phyloP scores from a whole-genome alignment of 2,329 filamentous ascomycete species.

The Samsoniella hepiali region DNA sequence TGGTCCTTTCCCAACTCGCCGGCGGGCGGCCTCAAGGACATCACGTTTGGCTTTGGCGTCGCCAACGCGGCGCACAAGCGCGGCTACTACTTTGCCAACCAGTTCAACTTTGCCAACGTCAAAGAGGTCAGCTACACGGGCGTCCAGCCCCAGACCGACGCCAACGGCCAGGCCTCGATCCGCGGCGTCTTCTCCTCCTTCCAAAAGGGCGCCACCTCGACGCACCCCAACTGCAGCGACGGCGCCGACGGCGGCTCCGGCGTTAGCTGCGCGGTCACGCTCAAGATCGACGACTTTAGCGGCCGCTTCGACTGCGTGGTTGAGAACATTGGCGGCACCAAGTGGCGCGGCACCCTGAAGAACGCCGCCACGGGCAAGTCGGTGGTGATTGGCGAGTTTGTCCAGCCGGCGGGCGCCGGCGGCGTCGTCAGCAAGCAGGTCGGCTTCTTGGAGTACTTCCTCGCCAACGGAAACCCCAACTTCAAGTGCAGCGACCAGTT shows the following conservation, averaged over 20 bases:
- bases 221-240: slow-evolving; percentile 24
- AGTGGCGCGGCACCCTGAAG: slow-evolving; percentile 26
- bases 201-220: slow-evolving; percentile 20
- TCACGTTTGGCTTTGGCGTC: slow-evolving; percentile 26
- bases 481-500: slow-evolving; percentile 23
- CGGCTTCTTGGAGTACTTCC: slow-evolving; percentile 27
- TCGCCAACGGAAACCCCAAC: slow-evolving; percentile 20
- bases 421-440: slow-evolving; percentile 18
- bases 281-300: slow-evolving; percentile 21
- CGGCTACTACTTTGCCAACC: slow-evolving; percentile 27
- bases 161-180: slow-evolving; percentile 19
- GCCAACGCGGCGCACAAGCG: slow-evolving; percentile 20
- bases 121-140: slow-evolving; percentile 22
- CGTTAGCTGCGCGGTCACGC: slow-evolving; percentile 24
- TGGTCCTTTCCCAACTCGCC: slow-evolving; percentile 8
- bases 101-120: slow-evolving; percentile 21
- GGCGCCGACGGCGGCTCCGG: slow-evolving; percentile 28
- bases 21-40: background rate
- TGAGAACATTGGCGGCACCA: slow-evolving; percentile 20
- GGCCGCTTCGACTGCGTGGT: slow-evolving; percentile 24
- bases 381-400: slow-evolving; percentile 24
- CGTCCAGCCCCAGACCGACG: slow-evolving; percentile 23
- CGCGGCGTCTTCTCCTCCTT: slow-evolving; percentile 26
- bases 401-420: slow-evolving; percentile 21
- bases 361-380: slow-evolving; percentile 18